These are phyloP conservation scores for Hypoxylon sp. DNA, from an alignment of 2,329 filamentous ascomycete species.

Conservation along the genomic window DNA sequence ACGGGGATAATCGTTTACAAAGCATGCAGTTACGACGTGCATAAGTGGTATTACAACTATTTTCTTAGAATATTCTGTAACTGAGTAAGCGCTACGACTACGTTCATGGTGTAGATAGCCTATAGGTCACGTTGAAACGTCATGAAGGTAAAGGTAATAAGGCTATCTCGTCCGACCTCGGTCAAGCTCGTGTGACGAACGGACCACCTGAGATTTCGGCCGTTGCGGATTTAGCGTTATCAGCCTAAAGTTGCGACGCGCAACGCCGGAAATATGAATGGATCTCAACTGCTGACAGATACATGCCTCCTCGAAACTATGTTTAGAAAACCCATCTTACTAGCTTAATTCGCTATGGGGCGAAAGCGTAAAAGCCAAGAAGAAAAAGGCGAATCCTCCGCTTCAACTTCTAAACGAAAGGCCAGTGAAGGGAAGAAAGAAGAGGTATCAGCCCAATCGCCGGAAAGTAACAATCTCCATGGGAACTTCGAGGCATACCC, in stretches of 20 bases:
- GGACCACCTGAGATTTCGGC: slow-evolving; percentile 17
- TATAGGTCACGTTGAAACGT: background rate
- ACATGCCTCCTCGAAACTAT: slow-evolving; percentile 6
- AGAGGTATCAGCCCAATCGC: slow-evolving; percentile 19
- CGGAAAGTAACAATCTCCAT: slow-evolving; percentile 6
- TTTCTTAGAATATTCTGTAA: slow-evolving; percentile 1
- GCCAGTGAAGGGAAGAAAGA: slow-evolving; percentile 1
- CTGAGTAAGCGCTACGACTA: slow-evolving; percentile 3
- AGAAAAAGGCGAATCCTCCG: slow-evolving; percentile 28
- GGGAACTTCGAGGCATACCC: slow-evolving; percentile 41
- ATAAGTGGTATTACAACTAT: slow-evolving; percentile 14
- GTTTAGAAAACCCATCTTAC: background rate
- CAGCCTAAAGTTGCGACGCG: background rate
- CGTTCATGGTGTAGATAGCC: background rate
- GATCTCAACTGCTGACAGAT: slow-evolving; percentile 4
- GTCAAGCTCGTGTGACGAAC: slow-evolving; percentile 9
- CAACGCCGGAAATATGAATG: background rate
- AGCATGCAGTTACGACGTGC: slow-evolving; percentile 16
- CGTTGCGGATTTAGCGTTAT: slow-evolving; percentile 11
- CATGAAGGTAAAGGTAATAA: background rate
- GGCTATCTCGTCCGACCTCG: slow-evolving; percentile 27
- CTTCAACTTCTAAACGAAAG: slow-evolving; percentile 24
- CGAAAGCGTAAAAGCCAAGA: slow-evolving; percentile 37
- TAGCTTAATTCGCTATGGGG: slow-evolving; percentile 29
- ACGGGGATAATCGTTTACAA: slow-evolving; percentile 7